Percentiles rank a stretch among this genome's conserved stretches.
phyloP scores from a whole-genome alignment of 2,329 filamentous ascomycete genomes.

The Cladosporium sp. region DNA sequence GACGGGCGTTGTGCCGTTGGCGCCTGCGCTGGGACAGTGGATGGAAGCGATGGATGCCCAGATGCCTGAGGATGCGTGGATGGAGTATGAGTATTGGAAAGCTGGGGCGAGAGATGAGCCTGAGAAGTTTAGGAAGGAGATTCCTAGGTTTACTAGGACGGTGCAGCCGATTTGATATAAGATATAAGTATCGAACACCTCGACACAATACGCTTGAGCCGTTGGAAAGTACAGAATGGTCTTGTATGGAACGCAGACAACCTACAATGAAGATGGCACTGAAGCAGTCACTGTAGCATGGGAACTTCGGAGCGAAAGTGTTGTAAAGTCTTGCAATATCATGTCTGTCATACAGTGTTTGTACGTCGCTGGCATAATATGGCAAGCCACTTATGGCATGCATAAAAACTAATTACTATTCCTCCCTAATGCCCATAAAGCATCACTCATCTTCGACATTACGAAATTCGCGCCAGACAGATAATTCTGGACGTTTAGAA shows the following conservation, averaged over 20 bases:
- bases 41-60: constrained; percentile 64
- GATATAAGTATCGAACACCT: no score
- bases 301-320: background rate
- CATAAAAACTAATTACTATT: constrained; percentile 15
- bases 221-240: background rate
- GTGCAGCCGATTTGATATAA: constrained; percentile 29
- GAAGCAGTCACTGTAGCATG: background rate
- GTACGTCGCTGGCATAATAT: constrained; percentile 3
- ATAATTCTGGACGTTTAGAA: constrained; percentile 30
- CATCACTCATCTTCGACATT: background rate
- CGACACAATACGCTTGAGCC: background rate
- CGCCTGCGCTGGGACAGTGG: constrained; percentile 60
- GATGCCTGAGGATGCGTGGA: constrained; percentile 67
- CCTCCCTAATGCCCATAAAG: background rate
- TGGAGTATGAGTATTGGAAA: constrained; percentile 67
- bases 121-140: constrained; percentile 38
- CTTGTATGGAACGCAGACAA: background rate
- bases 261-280: background rate
- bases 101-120: constrained; percentile 49
- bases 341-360: constrained; percentile 7
- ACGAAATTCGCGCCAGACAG: constrained; percentile 1
- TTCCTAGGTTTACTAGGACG: constrained; percentile 35
- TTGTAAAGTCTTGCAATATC: background rate
- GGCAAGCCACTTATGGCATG: background rate
- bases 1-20: constrained; percentile 61